Evolutionary conservation across 371 early-diverging fungal genomes (phyloP).

Genomic region (Mortierella sp.): DNA sequence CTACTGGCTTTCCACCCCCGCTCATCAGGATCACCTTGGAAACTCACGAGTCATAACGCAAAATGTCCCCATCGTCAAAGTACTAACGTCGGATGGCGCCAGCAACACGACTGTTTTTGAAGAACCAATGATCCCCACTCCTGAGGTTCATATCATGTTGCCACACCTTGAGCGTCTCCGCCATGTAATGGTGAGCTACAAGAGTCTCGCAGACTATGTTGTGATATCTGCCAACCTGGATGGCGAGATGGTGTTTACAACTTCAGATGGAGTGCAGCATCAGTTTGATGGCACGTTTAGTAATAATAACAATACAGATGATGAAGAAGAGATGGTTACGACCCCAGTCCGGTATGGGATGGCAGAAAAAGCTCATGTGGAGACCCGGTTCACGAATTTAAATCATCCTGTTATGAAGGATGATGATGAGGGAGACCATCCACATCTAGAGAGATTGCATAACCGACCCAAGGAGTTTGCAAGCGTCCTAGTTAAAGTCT

Average conservation of each 20-base stretch:
- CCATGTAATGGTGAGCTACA: constrained; percentile 39
- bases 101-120: constrained; percentile 38
- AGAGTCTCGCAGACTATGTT: constrained; percentile 33
- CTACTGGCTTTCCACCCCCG: not conserved
- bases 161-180: constrained; percentile 44
- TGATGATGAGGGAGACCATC: constrained; percentile 26
- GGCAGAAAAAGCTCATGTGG: constrained; percentile 49
- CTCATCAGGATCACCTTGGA: constrained; percentile 33
- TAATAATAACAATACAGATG: not conserved
- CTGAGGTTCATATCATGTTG: constrained; percentile 54
- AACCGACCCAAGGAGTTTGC: constrained; percentile 36
- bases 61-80: constrained; percentile 47
- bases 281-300: no score
- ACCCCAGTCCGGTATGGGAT: constrained; percentile 19
- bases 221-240: constrained; percentile 43
- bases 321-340: not conserved
- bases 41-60: constrained; percentile 32
- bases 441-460: constrained; percentile 20
- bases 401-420: constrained; percentile 28
- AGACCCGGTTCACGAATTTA: constrained; percentile 39
- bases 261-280: constrained; percentile 30
- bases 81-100: constrained; percentile 32
- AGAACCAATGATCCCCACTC: constrained; percentile 40
- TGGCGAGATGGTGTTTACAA: constrained; percentile 45
- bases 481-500: constrained; percentile 34